Percentiles rank a stretch among this genome's conserved stretches.
Evolutionary conservation across 2,329 filamentous ascomycete species (phyloP).

Genomic region (Pestalotiopsis sp.): DNA sequence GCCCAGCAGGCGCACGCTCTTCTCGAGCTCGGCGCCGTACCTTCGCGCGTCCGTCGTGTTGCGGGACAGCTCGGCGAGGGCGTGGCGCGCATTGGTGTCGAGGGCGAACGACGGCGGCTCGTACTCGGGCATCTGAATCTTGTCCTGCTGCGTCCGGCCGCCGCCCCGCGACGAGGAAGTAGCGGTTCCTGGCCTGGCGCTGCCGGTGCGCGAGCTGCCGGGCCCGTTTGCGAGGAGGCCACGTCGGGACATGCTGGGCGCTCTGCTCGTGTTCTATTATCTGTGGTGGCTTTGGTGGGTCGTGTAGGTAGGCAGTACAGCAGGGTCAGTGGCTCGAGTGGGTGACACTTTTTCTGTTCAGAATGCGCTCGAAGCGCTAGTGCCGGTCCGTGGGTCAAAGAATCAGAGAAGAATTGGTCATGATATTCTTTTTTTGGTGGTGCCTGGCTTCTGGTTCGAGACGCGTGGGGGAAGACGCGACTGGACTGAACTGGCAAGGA

Average conservation of each 20-base stretch:
- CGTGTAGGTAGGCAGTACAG: no score
- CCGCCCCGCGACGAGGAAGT: background rate
- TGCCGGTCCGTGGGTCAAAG: background rate
- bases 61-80: conserved; percentile 46
- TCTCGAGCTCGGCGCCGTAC: conserved; percentile 50
- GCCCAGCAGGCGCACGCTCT: conserved; percentile 46
- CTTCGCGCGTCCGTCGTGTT: conserved; percentile 38
- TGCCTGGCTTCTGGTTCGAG: background rate
- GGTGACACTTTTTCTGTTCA: no score
- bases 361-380: background rate
- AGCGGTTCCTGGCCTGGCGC: conserved; percentile 13
- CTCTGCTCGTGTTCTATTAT: background rate
- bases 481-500: background rate
- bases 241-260: conserved; percentile 21
- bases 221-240: conserved; percentile 20
- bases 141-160: conserved; percentile 15
- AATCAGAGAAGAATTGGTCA: background rate
- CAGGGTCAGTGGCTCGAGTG: no score
- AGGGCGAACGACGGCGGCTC: conserved; percentile 51
- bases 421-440: background rate
- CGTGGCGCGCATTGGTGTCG: conserved; percentile 38
- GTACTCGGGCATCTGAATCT: conserved; percentile 49
- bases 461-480: background rate
- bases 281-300: background rate
- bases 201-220: conserved; percentile 19